phyloP scores from a whole-genome alignment of 345 rosid species.

The Eucalyptus sp. region DNA sequence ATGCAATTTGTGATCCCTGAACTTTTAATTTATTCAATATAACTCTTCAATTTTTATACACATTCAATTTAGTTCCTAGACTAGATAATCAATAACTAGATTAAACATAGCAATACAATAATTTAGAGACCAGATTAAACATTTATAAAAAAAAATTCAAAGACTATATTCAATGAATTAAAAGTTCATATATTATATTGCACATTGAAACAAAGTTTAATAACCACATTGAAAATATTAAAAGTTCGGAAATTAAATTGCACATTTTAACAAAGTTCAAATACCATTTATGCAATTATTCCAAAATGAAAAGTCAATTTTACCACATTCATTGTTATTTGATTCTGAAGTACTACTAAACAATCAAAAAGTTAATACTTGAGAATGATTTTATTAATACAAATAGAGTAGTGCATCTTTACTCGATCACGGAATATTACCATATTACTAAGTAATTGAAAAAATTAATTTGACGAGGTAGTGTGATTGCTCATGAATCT shows the following conservation, averaged over 20 bases:
- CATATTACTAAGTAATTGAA: not conserved
- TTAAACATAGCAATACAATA: too few relatives aligned
- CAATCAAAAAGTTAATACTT: not conserved
- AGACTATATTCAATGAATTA: too few relatives aligned
- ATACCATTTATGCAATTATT: too few relatives aligned
- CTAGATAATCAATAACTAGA: not conserved
- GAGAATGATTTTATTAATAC: not conserved
- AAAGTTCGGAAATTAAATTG: too few relatives aligned
- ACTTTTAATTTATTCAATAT: too few relatives aligned
- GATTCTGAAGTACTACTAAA: fast-evolving
- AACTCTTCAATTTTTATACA: fast-evolving
- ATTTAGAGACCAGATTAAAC: fast-evolving
- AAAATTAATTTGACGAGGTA: not conserved
- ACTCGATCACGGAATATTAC: not conserved
- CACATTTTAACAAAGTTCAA: too few relatives aligned
- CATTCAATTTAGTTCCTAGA: fast-evolving
- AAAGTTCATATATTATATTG: fast-evolving
- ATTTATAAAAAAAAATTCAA: too few relatives aligned
- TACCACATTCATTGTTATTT: not conserved
- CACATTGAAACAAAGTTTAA: too few relatives aligned
- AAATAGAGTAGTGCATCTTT: not conserved
- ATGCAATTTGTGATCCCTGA: not conserved
- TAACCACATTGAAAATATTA: too few relatives aligned
- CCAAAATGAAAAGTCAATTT: too few relatives aligned
- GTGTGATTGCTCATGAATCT: not conserved